Percentiles rank a stretch among this genome's conserved stretches.
phyloP scores from a whole-genome alignment of 2,329 filamentous ascomycete genomes.

The Hymenoscyphus scutula region DNA sequence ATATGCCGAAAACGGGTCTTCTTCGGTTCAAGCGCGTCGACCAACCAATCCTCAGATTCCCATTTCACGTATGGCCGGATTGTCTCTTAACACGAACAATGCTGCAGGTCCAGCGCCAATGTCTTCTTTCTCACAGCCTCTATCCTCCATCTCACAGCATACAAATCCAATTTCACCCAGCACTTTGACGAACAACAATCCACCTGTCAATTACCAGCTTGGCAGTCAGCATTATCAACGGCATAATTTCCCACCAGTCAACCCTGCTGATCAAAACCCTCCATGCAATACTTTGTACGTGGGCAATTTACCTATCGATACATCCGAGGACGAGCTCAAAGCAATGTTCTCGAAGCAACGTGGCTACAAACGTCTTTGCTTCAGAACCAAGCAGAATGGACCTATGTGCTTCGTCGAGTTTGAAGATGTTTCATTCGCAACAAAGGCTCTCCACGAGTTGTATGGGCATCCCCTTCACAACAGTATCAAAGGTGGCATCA shows the following conservation, averaged over 20 bases:
- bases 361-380: constrained; percentile 92
- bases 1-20: constrained; percentile 68
- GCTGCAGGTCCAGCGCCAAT: constrained; percentile 38
- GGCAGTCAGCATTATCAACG: constrained; percentile 56
- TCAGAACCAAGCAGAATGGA: constrained; percentile 90
- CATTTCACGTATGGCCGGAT: constrained; percentile 62
- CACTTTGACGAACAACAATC: constrained; percentile 44
- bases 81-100: constrained; percentile 70
- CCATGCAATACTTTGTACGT: constrained; percentile 98
- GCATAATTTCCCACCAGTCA: constrained; percentile 78
- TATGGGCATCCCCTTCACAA: constrained; percentile 87
- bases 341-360: constrained; percentile 88
- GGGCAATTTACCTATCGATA: constrained; percentile 90
- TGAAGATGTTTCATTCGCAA: constrained; percentile 87
- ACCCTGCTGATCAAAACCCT: constrained; percentile 93
- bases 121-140: constrained; percentile 27
- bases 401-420: constrained; percentile 99
- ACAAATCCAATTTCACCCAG: constrained; percentile 55
- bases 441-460: constrained; percentile 83
- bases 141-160: constrained; percentile 34
- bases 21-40: constrained; percentile 54
- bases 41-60: constrained; percentile 72
- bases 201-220: constrained; percentile 52
- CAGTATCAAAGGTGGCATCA: constrained; percentile 90
- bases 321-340: constrained; percentile 93